Conservation (phyloP, 148 eudicot genomes). For the Cornus suecica region DNA sequence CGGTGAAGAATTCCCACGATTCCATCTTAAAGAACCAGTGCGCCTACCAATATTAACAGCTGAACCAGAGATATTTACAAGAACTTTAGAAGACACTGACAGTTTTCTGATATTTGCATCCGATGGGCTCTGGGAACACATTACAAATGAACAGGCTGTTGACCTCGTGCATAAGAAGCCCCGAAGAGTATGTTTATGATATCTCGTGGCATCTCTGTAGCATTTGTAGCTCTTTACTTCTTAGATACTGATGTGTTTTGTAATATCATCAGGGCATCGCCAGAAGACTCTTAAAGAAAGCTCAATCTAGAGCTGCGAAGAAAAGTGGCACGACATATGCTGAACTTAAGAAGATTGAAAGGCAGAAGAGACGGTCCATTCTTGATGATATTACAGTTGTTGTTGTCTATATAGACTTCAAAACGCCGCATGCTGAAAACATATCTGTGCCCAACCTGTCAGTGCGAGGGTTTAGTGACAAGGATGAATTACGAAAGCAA, state of each 20-base stretch:
- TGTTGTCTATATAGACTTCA: slow-evolving; percentile 60
- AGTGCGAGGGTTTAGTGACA: slow-evolving; percentile 44
- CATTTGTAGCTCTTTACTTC: too few relatives aligned
- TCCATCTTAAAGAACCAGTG: slow-evolving; percentile 23
- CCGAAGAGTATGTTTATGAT: too few relatives aligned
- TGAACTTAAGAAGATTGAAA: slow-evolving; percentile 35
- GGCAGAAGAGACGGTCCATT: slow-evolving; percentile 43
- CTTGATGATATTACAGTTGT: slow-evolving; percentile 76
- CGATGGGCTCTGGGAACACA: slow-evolving; percentile 36
- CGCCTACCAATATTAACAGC: slow-evolving; percentile 26
- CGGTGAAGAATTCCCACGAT: slow-evolving; percentile 22
- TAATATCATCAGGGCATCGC: slow-evolving; percentile 59
- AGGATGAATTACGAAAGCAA: slow-evolving; percentile 51
- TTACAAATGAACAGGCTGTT: slow-evolving; percentile 36
- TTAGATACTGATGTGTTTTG: neutral
- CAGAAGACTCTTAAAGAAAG: slow-evolving; percentile 46
- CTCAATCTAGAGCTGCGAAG: slow-evolving; percentile 49
- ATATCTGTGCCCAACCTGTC: slow-evolving; percentile 37
- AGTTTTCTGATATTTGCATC: slow-evolving; percentile 15
- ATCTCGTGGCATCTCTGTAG: too few relatives aligned
- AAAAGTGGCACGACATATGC: slow-evolving; percentile 32
- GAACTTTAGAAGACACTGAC: slow-evolving; percentile 23
- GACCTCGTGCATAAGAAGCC: slow-evolving; percentile 21
- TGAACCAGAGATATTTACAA: slow-evolving; percentile 27
- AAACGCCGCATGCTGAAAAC: slow-evolving; percentile 23